Conservation (phyloP, 2,329 filamentous ascomycete species). For the Teratosphaeria destructans region DNA sequence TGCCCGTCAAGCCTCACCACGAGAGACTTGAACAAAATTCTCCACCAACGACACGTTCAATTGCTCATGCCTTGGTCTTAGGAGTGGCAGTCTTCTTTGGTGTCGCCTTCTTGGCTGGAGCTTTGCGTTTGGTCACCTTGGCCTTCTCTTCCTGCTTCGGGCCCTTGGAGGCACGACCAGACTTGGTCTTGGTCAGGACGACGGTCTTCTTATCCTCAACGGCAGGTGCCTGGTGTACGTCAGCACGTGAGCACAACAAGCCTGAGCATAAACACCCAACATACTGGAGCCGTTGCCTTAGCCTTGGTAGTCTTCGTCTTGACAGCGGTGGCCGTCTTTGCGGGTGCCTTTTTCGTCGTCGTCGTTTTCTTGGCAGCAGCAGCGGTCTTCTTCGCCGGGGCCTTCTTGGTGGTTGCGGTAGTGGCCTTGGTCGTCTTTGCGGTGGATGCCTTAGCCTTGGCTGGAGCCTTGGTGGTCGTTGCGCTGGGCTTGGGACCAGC, state of each 20-base stretch:
- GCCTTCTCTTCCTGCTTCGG: constrained; percentile 32
- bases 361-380: constrained; percentile 42
- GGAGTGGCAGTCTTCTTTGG: constrained; percentile 35
- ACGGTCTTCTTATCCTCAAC: constrained; percentile 57
- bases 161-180: constrained; percentile 71
- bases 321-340: constrained; percentile 23
- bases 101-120: constrained; percentile 29
- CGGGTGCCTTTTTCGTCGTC: constrained; percentile 22
- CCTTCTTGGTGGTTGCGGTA: constrained; percentile 16
- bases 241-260: constrained; percentile 3
- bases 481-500: constrained; percentile 36
- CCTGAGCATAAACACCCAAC: constrained; percentile 2
- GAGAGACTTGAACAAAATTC: background rate
- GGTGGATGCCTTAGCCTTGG: constrained; percentile 33
- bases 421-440: constrained; percentile 20
- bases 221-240: constrained; percentile 46
- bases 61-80: background rate
- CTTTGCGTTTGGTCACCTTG: constrained; percentile 34
- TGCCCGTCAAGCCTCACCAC: background rate
- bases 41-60: background rate
- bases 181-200: constrained; percentile 71
- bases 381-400: constrained; percentile 33
- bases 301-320: constrained; percentile 29
- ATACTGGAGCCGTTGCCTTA: constrained; percentile 29
- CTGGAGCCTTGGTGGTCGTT: constrained; percentile 43